Evolutionary conservation across 2,329 filamentous ascomycete species (phyloP).

Genomic region (Ramularia endophylla): DNA sequence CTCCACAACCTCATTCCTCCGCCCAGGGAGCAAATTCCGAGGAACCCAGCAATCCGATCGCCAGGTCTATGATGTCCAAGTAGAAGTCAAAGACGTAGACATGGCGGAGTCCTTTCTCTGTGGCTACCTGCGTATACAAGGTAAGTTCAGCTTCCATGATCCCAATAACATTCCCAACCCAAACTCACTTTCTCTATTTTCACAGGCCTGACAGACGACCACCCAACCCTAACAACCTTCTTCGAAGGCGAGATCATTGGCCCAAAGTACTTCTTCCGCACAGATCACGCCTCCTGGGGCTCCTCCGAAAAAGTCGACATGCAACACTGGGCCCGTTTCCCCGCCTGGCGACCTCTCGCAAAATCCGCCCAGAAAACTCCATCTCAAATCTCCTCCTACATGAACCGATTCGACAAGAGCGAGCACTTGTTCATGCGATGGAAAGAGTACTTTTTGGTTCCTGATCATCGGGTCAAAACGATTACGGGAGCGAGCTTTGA

Average conservation of each 20-base stretch:
- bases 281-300: constrained; percentile 84
- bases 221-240: constrained; percentile 95
- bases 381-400: constrained; percentile 18
- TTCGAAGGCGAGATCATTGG: constrained; percentile 99
- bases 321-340: constrained; percentile 88
- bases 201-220: constrained; percentile 83
- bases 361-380: too few relatives aligned
- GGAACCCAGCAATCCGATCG: constrained; percentile 91
- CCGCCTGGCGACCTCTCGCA: constrained; percentile 72
- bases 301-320: constrained; percentile 87
- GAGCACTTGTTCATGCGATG: constrained; percentile 98
- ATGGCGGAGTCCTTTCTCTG: constrained; percentile 91
- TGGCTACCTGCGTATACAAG: constrained; percentile 92
- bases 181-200: constrained; percentile 9
- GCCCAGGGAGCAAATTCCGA: constrained; percentile 78
- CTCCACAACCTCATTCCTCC: constrained; percentile 78
- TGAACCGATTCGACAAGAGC: constrained; percentile 65
- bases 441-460: constrained; percentile 98
- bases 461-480: constrained; percentile 84
- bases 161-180: neutral
- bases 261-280: constrained; percentile 88
- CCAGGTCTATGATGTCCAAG: constrained; percentile 91
- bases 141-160: constrained; percentile 42
- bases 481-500: constrained; percentile 96
- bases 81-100: constrained; percentile 95